Evolutionary conservation across 2,329 filamentous ascomycete species (phyloP).

Genomic region (Clonostachys solani): DNA sequence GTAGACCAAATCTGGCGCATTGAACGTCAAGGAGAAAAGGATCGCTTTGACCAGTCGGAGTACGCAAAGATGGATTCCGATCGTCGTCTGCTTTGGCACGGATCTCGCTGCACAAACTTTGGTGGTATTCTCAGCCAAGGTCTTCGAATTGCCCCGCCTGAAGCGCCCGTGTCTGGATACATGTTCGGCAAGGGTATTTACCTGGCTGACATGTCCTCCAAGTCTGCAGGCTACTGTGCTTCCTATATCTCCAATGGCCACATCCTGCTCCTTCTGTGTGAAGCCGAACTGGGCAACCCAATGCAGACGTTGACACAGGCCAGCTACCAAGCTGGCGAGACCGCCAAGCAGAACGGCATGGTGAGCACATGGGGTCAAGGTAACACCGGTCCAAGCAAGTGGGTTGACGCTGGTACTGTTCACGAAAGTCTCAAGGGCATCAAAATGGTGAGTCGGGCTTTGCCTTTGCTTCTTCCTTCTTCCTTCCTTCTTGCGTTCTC

Average conservation of each 20-base stretch:
- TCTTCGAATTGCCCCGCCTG: conserved; percentile 81
- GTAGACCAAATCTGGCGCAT: conserved; percentile 80
- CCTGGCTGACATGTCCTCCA: conserved; percentile 79
- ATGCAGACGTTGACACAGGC: conserved; percentile 58
- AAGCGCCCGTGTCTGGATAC: conserved; percentile 75
- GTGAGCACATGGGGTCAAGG: conserved; percentile 71
- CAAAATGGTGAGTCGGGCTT: conserved; percentile 56
- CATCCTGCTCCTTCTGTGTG: conserved; percentile 76
- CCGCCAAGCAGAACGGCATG: conserved; percentile 55
- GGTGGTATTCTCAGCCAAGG: conserved; percentile 85
- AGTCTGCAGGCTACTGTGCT: conserved; percentile 76
- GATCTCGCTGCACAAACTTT: conserved; percentile 78
- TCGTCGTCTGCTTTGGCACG: conserved; percentile 81
- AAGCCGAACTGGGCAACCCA: conserved; percentile 71
- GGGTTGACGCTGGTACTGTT: conserved; percentile 72
- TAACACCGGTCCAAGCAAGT: conserved; percentile 55
- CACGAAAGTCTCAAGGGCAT: conserved; percentile 63
- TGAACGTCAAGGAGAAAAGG: conserved; percentile 66
- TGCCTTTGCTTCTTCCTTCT: neutral
- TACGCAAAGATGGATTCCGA: conserved; percentile 51
- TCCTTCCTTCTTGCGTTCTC: too few relatives aligned
- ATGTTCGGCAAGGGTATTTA: conserved; percentile 94
- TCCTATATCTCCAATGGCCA: conserved; percentile 58
- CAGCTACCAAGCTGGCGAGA: conserved; percentile 59
- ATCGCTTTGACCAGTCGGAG: conserved; percentile 58